Percentiles rank a stretch among this genome's conserved stretches.
Conservation (phyloP, 1,284 basidiomycete genomes). For the Hemileia vastatrix region DNA sequence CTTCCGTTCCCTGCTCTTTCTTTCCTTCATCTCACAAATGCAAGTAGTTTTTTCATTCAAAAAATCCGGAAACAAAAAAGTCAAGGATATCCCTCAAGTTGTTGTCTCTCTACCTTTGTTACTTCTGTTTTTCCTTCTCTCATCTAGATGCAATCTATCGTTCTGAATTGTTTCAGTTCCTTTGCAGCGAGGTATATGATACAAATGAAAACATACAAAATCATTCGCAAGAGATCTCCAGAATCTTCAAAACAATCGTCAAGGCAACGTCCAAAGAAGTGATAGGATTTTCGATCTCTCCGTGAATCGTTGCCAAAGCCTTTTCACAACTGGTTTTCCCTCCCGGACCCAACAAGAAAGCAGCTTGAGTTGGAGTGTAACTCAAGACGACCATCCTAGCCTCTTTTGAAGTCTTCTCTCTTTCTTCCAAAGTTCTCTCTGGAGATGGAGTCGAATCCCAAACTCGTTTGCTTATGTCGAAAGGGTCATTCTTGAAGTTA, state of each 20-base stretch:
- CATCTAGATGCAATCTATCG: no score
- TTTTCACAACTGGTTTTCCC: constrained; percentile 35
- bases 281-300: constrained; percentile 31
- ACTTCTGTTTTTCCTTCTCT: no score
- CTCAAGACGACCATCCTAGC: constrained; percentile 34
- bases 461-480: neutral
- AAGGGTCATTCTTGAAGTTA: neutral
- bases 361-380: constrained; percentile 38
- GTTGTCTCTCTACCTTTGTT: no score
- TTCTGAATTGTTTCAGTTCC: no score
- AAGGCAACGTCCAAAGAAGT: constrained; percentile 32
- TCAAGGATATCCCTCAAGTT: no score
- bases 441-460: constrained; percentile 1
- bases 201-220: neutral
- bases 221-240: constrained; percentile 33
- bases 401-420: constrained; percentile 23
- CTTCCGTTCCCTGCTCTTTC: no score
- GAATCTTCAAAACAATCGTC: constrained; percentile 30
- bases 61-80: no score
- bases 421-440: constrained; percentile 25
- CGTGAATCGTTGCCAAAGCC: constrained; percentile 36
- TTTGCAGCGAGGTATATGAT: no score
- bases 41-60: no score
- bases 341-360: constrained; percentile 38
- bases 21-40: no score